Conservation (phyloP, 495 filamentous ascomycete species). For the Elasticomyces elasticus region DNA sequence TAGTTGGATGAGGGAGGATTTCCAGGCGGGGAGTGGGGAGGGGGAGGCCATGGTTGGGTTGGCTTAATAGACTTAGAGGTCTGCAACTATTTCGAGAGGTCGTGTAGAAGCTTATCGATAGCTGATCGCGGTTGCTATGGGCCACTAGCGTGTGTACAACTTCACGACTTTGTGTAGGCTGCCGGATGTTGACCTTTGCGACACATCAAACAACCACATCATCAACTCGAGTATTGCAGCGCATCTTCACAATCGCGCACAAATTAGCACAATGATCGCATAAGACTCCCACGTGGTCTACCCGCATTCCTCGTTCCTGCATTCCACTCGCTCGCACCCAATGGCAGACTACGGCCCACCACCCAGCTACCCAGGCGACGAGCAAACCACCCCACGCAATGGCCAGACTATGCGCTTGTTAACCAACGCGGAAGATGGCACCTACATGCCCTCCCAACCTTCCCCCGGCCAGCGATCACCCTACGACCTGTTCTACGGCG, state of each 20-base stretch:
- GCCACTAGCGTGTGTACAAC: too few species aligned
- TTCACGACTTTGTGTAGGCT: too few species aligned
- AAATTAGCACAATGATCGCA: too few species aligned
- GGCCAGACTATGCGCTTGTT: slow-evolving; percentile 54
- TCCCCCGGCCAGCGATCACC: slow-evolving; percentile 6
- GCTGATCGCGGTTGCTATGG: too few species aligned
- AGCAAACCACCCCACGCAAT: slow-evolving; percentile 28
- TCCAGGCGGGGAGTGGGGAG: slow-evolving; percentile 35
- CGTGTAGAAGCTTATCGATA: too few species aligned
- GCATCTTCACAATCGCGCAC: too few species aligned
- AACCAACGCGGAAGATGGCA: slow-evolving; percentile 41
- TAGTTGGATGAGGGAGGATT: slow-evolving; percentile 59
- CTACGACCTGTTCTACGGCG: slow-evolving; percentile 13
- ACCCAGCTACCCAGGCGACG: slow-evolving; percentile 13
- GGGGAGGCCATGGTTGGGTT: slow-evolving; percentile 8
- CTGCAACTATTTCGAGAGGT: too few species aligned
- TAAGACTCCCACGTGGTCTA: not conserved
- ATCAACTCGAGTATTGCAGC: too few species aligned
- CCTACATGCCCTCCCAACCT: slow-evolving; percentile 1
- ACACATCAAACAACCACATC: too few species aligned
- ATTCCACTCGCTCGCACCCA: slow-evolving; percentile 20
- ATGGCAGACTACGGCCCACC: slow-evolving; percentile 13
- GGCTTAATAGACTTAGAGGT: too few species aligned
- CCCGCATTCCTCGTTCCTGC: slow-evolving; percentile 2
- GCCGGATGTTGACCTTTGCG: too few species aligned